Evolutionary conservation across 2,329 filamentous ascomycete species (phyloP), one percentile per base, ranked within the genome.

Genomic region (Davidsoniella virescens): DNA sequence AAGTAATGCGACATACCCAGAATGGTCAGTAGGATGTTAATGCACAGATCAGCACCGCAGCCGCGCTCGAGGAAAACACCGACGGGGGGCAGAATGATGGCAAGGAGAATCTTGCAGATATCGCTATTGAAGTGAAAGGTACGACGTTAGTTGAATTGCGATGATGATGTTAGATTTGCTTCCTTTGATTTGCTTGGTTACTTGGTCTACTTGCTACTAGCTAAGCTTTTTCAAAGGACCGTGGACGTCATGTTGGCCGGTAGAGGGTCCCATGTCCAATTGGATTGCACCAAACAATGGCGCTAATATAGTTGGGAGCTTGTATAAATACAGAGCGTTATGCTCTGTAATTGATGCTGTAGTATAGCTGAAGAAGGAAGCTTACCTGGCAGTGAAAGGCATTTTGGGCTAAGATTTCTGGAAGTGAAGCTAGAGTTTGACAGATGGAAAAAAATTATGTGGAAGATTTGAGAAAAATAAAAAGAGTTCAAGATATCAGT

Each of bases 31-130:
- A 87, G 75, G 67, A 94, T 85, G 80, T 93, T 94, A 78, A 94
- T 93, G 67, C 90, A 72, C 62, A 94, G 72, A 64, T 94, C 85
- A 58, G 81, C 78, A 63, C 82, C 82, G 70, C 87, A 94, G 61
- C 87, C 87, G 59, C 83, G 80, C 81, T 94, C 87, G 59, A 94
- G 84, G 76, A 94, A 92, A 65, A 94, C 87, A 71, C 87, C 87
- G 51, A 94, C 70, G 64, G 87, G 87, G 52, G 87, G 87, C 57
- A 94, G 78, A 70, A 94, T 71, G 72, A 94, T 72, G 72, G 87
- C 87, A 70, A 94, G 75, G 69, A 94, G 76, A 73, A 78, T 76
- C 68, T 78, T 78, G 73, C 70, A 75, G 59, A 78, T 76, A 57
- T 78, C 74, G 59, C 66, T 68, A 41, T 46, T 18, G 12, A 23